phyloP scores from a whole-genome alignment of 2,329 filamentous ascomycete genomes.

The Phyllosticta ampelicida region DNA sequence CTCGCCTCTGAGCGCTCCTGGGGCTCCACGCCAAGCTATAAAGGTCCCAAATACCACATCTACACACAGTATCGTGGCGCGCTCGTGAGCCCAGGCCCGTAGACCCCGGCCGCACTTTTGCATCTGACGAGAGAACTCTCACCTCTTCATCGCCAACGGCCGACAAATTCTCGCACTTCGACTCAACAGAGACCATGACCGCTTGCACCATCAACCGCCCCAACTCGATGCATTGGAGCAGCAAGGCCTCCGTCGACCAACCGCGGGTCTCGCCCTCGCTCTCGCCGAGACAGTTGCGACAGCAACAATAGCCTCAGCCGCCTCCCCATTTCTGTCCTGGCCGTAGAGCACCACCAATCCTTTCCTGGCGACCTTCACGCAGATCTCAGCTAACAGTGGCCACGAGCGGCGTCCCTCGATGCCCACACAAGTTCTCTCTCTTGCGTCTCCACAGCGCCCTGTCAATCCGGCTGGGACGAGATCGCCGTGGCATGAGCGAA shows the following conservation, averaged over 20 bases:
- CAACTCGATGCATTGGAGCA: background rate
- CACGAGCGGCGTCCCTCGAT: background rate
- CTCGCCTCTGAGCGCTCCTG: background rate
- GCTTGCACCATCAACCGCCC: background rate
- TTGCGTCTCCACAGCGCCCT: background rate
- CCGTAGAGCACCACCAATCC: background rate
- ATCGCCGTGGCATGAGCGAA: background rate
- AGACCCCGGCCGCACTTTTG: background rate
- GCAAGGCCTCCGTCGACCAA: background rate
- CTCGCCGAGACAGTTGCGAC: background rate
- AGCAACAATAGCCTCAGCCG: background rate
- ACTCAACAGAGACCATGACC: background rate
- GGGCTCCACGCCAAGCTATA: background rate
- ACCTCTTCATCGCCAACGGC: background rate
- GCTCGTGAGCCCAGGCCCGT: background rate
- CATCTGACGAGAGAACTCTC: background rate
- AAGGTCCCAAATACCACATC: background rate
- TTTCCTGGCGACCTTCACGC: background rate
- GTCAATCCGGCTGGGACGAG: background rate
- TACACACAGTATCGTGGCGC: background rate
- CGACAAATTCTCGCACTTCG: background rate
- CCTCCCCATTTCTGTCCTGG: background rate
- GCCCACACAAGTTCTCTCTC: background rate
- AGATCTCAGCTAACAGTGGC: background rate
- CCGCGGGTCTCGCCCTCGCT: background rate